Evolutionary conservation across 23 red algal genomes (phyloP), one percentile per base, ranked within the genome.

Genomic region (Agarophyton chilense): DNA sequence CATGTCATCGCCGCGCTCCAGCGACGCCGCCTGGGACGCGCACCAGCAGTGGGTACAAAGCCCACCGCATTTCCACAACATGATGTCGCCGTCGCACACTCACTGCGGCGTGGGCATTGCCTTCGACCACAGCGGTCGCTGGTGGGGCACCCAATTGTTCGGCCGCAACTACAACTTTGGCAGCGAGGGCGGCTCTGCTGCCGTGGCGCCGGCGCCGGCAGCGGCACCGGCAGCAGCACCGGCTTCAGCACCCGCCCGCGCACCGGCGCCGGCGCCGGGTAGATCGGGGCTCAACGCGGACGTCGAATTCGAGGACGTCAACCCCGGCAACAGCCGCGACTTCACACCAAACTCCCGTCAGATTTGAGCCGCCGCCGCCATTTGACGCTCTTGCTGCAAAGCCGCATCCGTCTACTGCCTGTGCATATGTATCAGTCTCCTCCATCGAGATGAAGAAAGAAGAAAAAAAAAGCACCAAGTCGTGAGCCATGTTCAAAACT

Each of bases 71-170:
- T 83, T 83, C 28, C 61, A 67, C 32, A 83, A 83, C 79, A 83
- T 83, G 79, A 83, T 83, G 28, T 58, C 79, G 52, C 16, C 32
- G 14, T 18, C 42, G 34, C 79, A 83, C 79, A 83, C 79, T 14
- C 79, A 83, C 57, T 83, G 79, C 57, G 79, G 79, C 17, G 79
- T 83, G 36, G 79, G 79, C 13, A 63, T 83, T 29, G 79, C 54
- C 12, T 83, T 46, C 18, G 79, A 83, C 36, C 33, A 51, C 4
- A 19, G 36, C 79, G 79, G 79, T 13, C 79, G 79, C 18, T 83
- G 79, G 79, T 83, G 79, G 79, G 79, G 51, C 57, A 83, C 79
- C 29, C 79, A 83, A 25, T 56, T 83, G 36, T 83, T 83, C 28
- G 79, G 79, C 57, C 43, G 43, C 11, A 83, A 83, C 79, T 56